phyloP scores from a whole-genome alignment of 495 filamentous ascomycete species.

The Geoglossum glabrum region DNA sequence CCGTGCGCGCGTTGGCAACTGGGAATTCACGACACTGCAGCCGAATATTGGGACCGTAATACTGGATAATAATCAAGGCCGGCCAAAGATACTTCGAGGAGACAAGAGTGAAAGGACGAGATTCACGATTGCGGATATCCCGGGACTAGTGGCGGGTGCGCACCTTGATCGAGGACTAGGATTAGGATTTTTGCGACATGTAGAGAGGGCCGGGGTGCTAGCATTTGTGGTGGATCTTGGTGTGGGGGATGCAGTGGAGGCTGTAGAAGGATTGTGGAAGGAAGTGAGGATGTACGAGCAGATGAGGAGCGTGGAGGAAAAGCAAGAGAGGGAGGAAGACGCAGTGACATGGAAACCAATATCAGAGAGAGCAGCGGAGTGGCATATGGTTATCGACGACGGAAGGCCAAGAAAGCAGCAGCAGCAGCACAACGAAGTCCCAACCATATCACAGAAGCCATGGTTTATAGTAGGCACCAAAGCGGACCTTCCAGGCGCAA shows the following conservation, averaged over 20 bases:
- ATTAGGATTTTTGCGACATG: slow-evolving; percentile 77
- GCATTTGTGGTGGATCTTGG: slow-evolving; percentile 86
- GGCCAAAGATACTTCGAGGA: slow-evolving; percentile 25
- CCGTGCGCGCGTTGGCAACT: slow-evolving; percentile 72
- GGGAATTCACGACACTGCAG: slow-evolving; percentile 90
- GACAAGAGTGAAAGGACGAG: slow-evolving; percentile 46
- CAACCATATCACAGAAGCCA: slow-evolving; percentile 49
- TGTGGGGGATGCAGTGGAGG: slow-evolving; percentile 53
- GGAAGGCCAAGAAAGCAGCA: neutral
- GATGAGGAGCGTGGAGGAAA: slow-evolving; percentile 25
- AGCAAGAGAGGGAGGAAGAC: neutral
- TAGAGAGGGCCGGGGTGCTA: slow-evolving; percentile 79
- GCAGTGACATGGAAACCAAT: neutral
- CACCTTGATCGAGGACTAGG: slow-evolving; percentile 86
- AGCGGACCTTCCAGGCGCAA: slow-evolving; percentile 61
- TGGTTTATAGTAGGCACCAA: slow-evolving; percentile 98
- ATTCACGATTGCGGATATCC: slow-evolving; percentile 92
- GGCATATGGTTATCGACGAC: neutral
- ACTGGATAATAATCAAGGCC: slow-evolving; percentile 60
- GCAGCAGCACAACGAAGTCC: neutral
- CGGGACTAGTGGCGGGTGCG: slow-evolving; percentile 73
- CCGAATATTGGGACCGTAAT: slow-evolving; percentile 93
- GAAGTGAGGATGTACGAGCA: slow-evolving; percentile 77
- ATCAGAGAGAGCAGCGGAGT: neutral
- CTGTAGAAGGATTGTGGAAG: slow-evolving; percentile 64